Evolutionary conservation across 202 grass and related monocot species (phyloP).

Genomic region (Cymbopogon flexuosus): DNA sequence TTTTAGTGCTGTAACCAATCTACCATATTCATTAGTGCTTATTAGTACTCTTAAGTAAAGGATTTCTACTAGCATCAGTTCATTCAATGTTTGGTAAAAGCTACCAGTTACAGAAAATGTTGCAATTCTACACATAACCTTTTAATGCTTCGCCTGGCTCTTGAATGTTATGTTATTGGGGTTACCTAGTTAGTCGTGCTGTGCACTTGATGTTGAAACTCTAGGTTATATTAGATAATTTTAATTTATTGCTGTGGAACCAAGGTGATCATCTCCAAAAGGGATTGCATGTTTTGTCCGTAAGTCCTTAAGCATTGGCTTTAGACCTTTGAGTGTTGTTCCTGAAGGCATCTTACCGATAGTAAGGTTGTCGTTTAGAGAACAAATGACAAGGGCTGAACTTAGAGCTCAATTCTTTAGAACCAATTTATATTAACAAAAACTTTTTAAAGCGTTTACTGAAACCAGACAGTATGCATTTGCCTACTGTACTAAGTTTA

Average conservation of each 20-base stretch:
- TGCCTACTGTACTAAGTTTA: not conserved
- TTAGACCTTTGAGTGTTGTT: not conserved
- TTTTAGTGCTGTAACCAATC: not conserved
- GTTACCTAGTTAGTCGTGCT: not conserved
- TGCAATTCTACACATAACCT: not conserved
- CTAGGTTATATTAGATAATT: too few relatives aligned
- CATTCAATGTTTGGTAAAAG: not conserved
- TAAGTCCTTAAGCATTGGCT: not conserved
- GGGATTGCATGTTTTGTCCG: not conserved
- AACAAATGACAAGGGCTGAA: too few relatives aligned
- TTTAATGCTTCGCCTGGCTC: not conserved
- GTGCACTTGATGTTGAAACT: not conserved
- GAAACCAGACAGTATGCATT: not conserved
- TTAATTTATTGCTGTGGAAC: not conserved
- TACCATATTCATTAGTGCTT: not conserved
- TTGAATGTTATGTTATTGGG: not conserved
- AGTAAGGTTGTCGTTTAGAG: too few relatives aligned
- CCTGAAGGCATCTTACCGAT: not conserved
- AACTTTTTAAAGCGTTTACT: not conserved
- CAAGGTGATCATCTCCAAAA: not conserved
- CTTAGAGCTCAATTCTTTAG: not conserved
- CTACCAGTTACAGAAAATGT: not conserved
- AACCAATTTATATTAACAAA: not conserved
- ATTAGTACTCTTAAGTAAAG: not conserved
- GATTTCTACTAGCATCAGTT: not conserved